Evolutionary conservation across 2,329 filamentous ascomycete species (phyloP).

Genomic region (Beauveria scarabaeidicola): DNA sequence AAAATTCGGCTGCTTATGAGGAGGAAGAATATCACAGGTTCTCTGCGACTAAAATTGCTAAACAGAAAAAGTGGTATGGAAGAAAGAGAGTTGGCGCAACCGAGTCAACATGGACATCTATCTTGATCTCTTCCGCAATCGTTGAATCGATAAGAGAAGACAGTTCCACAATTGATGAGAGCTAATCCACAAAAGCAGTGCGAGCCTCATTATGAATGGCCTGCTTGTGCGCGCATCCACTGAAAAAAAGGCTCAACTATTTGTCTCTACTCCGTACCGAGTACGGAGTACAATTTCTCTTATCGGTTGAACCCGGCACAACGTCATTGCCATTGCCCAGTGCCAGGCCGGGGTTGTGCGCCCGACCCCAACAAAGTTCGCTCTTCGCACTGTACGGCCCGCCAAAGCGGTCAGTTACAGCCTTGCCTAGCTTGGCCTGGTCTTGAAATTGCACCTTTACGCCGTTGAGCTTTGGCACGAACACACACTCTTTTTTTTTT

Average conservation of each 20-base stretch:
- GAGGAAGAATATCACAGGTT: too few relatives aligned
- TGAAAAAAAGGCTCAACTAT: not conserved
- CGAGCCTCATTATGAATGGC: not conserved
- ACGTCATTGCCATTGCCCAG: not conserved
- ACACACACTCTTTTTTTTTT: not conserved
- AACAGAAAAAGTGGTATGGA: not conserved
- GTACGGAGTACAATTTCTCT: not conserved
- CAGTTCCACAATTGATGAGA: slow-evolving; percentile 11
- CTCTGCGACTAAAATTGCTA: not conserved
- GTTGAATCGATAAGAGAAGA: not conserved
- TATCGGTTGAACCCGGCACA: not conserved
- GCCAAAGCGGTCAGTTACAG: not conserved
- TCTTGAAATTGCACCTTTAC: not conserved
- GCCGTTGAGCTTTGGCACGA: not conserved
- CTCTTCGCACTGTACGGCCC: slow-evolving; percentile 1
- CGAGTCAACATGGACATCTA: not conserved
- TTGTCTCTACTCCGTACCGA: not conserved
- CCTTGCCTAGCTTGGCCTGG: not conserved
- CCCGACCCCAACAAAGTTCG: not conserved
- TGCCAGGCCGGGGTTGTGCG: not conserved
- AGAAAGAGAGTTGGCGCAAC: not conserved
- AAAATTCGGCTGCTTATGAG: not conserved
- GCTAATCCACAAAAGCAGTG: slow-evolving; percentile 1
- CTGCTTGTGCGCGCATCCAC: not conserved
- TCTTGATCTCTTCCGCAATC: not conserved